Base-by-base conservation (phyloP, 2,329 filamentous ascomycete species). In the Colletotrichum sp. region DNA sequence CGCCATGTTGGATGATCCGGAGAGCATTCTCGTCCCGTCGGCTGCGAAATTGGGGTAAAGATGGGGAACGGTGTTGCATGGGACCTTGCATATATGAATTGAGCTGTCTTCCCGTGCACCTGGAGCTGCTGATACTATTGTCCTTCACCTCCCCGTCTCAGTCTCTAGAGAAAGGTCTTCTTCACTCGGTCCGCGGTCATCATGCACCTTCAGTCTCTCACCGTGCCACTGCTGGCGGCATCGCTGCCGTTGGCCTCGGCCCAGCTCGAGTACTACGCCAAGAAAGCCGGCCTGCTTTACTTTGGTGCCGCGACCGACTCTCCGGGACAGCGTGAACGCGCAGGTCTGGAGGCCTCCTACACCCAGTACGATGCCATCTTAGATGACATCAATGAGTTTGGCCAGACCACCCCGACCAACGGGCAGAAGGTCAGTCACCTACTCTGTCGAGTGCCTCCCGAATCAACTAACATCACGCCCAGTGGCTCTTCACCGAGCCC, bases 261-360 rank as follows among this genome's bases (percentile, higher is more conserved):
- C 30, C 85, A 87, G 76, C 86, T 91, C 16, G 82, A 90, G 78
- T 80, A 85, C 55, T 84, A 88, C 30, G 90, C 90, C 13, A 86
- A 88, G 75, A 85, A 87, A 70, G 88, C 89, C 36, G 91, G 90
- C 7, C 84, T 89, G 70, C 80, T 86, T 76, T 93, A 92, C 84
- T 93, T 93, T 70, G 92, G 92, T 71, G 89, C 91, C 2, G 92
- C 92, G 4, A 92, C 91, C 34, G 92, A 94, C 81, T 80, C 82
- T 8, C 83, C 83, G 4, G 82, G 81, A 8, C 80, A 83, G 77
- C 83, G 84, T 34, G 84, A 86, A 79, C 83, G 85, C 30, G 82
- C 80, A 5, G 90, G 91, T 22, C 80, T 82, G 9, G 87, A 90
- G 77, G 82, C 88, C 27, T 83, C 85, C 12, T 91, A 93, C 80